Percentiles rank a stretch among this genome's conserved stretches.
Conservation (phyloP, 768 basidiomycete species). For the Lactarius quietus region DNA sequence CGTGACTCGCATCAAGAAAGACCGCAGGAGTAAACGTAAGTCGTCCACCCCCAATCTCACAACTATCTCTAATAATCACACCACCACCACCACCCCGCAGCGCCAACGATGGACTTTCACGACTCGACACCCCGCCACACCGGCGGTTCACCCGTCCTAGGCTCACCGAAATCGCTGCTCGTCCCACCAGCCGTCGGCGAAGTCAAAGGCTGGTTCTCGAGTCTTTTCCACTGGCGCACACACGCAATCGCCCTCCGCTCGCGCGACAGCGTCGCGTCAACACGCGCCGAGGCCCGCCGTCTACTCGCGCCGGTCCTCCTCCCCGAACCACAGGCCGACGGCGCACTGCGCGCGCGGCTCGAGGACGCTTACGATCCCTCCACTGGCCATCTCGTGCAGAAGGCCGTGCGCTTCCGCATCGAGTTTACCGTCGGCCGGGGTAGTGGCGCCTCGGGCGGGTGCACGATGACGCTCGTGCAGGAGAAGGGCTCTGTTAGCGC, state of each 20-base stretch:
- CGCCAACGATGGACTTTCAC: constrained; percentile 53
- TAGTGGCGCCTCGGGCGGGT: constrained; percentile 40
- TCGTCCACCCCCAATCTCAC: constrained; percentile 8
- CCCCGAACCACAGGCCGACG: constrained; percentile 52
- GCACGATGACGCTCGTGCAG: constrained; percentile 72
- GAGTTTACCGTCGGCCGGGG: constrained; percentile 51
- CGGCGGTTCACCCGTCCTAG: constrained; percentile 44
- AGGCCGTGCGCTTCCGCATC: constrained; percentile 78
- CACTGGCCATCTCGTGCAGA: constrained; percentile 48
- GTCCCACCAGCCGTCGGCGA: constrained; percentile 76
- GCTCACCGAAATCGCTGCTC: constrained; percentile 38
- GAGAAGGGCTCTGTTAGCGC: constrained; percentile 91
- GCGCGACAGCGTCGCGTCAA: constrained; percentile 49
- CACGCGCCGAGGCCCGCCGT: constrained; percentile 59
- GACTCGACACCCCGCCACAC: constrained; percentile 39
- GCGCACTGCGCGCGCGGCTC: constrained; percentile 49
- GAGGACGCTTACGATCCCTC: constrained; percentile 45
- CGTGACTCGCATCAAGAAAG: constrained; percentile 45
- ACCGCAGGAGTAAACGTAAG: constrained; percentile 56
- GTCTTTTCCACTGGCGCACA: constrained; percentile 88
- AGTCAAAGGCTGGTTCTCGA: constrained; percentile 93
- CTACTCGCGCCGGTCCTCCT: constrained; percentile 67
- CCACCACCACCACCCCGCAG: constrained; percentile 34
- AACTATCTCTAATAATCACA: background rate
- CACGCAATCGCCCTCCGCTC: constrained; percentile 57